Conservation (phyloP, 345 rosid genomes). For the Euclidium syriacum region DNA sequence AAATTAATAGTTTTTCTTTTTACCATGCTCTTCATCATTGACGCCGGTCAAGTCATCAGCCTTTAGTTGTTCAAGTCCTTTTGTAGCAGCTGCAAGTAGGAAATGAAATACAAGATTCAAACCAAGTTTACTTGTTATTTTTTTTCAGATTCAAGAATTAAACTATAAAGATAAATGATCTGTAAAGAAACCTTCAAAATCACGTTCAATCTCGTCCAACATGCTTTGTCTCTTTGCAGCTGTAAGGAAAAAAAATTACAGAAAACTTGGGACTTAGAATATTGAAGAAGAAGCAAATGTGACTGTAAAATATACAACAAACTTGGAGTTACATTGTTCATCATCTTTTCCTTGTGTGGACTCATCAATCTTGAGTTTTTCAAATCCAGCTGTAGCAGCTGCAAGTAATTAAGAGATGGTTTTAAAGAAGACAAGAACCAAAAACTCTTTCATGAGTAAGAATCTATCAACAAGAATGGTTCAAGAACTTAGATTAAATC, state of each 20-base stretch:
- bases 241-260: neutral
- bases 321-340: constrained; percentile 15
- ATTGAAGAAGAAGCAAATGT: neutral
- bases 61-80: constrained; percentile 26
- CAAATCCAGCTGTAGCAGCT: constrained; percentile 27
- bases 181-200: constrained; percentile 25
- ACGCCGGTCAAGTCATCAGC: constrained; percentile 22
- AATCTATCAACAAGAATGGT: neutral
- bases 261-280: neutral
- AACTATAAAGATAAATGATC: neutral
- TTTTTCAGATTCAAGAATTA: neutral
- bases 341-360: constrained; percentile 24
- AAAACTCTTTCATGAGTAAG: constrained; percentile 9
- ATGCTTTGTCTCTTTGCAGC: constrained; percentile 28
- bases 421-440: constrained; percentile 1
- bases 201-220: constrained; percentile 32
- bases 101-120: neutral
- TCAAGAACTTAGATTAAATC: constrained; percentile 5
- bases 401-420: constrained; percentile 7
- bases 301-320: neutral
- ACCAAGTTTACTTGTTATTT: neutral
- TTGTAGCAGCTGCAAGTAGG: constrained; percentile 22
- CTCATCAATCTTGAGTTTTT: constrained; percentile 18
- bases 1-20: neutral
- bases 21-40: constrained; percentile 28